phyloP scores from a whole-genome alignment of 2,329 filamentous ascomycete genomes.

The Aplosporella prunicola region DNA sequence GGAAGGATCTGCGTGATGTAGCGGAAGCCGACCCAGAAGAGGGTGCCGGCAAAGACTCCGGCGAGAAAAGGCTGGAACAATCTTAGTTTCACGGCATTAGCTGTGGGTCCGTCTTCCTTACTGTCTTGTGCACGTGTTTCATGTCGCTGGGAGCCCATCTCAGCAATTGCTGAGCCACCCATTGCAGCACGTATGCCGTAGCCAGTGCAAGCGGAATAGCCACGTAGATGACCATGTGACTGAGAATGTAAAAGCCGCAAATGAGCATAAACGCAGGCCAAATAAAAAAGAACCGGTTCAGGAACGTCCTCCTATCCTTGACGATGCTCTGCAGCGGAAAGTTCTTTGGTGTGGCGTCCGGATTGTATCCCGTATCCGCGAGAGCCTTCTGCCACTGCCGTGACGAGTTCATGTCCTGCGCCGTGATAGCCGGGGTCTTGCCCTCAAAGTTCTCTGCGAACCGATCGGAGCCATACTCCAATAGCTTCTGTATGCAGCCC shows the following conservation, averaged over 20 bases:
- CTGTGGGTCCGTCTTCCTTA: slow-evolving; percentile 42
- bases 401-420: slow-evolving; percentile 79
- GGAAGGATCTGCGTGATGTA: slow-evolving; percentile 69
- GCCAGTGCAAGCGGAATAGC: slow-evolving; percentile 63
- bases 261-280: slow-evolving; percentile 76
- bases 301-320: slow-evolving; percentile 67
- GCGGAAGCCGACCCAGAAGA: slow-evolving; percentile 70
- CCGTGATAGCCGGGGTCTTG: slow-evolving; percentile 80
- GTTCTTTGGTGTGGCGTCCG: slow-evolving; percentile 62
- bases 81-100: not conserved
- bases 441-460: slow-evolving; percentile 83
- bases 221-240: slow-evolving; percentile 62
- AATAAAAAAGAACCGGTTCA: slow-evolving; percentile 80
- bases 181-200: slow-evolving; percentile 63
- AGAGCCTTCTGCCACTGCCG: slow-evolving; percentile 75
- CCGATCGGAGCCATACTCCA: slow-evolving; percentile 91
- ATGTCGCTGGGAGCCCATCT: slow-evolving; percentile 80
- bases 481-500: slow-evolving; percentile 80
- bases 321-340: slow-evolving; percentile 67
- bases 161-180: slow-evolving; percentile 65
- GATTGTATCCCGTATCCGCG: slow-evolving; percentile 72
- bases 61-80: slow-evolving; percentile 69
- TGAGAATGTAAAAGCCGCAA: slow-evolving; percentile 59
- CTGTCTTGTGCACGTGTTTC: slow-evolving; percentile 81
- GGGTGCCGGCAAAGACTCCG: slow-evolving; percentile 79